Base-by-base conservation (phyloP, 495 filamentous ascomycete genomes). In the Wilcoxina mikolae region DNA sequence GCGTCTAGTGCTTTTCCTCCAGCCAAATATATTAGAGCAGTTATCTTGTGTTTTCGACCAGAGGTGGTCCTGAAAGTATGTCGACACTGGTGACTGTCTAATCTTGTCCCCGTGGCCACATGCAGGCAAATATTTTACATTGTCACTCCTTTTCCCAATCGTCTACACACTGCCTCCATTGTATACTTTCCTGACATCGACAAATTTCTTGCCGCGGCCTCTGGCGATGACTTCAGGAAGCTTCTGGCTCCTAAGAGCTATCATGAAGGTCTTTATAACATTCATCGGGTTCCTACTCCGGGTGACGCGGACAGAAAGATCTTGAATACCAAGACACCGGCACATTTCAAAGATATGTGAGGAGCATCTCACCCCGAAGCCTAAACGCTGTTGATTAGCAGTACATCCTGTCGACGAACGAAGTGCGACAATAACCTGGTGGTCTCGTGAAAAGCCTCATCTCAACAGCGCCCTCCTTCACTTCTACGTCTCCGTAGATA, bases 151-250 rank as follows among this genome's bases (percentile, higher is more conserved):
- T n/a, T 15, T 31, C 42, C 23, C 26, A 50, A 11, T 26, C 15
- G 47, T 24, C 20, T 72, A 76, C 61, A 79, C 73, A 66, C 75
- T 76, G 10, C 89, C 88, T 17, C 83, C 86, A 72, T 95, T 96
- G 72, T 99, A 99, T 63, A 96, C 91, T 74, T 88, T 95, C 63
- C 91, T 74, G 44, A 89, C 83, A 74, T 98, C 91, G 17, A 96
- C 87, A 59, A 98, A 69, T 76, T 98, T 98, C 76, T 80, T 87
- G 42, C 91, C 90, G 49, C 87, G 70, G 38, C 82, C 90, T 27
- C 81, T 72, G 42, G 91, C 91, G 65, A 98, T 76, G 61, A 87
- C 81, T 65, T 96, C 86, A 9, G 93, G 93, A 59, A 90, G 70
- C 55, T 74, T 76, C 73, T 99, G 91, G 70, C 69, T 82, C 70